Evolutionary conservation across 805 yeast species (phyloP).

Genomic region (Diddensiella transvaalensis): DNA sequence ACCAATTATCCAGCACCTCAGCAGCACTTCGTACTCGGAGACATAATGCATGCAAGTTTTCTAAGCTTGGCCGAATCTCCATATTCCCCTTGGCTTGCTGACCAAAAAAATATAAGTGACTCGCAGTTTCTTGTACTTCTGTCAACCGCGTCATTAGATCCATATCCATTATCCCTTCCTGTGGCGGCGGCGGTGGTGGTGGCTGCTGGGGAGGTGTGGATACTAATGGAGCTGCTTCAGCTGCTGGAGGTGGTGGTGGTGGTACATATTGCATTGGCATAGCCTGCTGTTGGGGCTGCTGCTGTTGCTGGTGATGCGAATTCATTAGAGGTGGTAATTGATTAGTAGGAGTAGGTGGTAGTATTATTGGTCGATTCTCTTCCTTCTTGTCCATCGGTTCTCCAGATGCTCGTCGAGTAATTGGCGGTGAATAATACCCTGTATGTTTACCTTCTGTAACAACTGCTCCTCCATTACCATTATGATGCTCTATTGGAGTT

Average conservation of each 20-base stretch:
- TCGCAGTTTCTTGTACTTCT: conserved; percentile 22
- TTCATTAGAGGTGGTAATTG: conserved; percentile 1
- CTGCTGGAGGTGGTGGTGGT: not conserved
- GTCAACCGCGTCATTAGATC: conserved; percentile 14
- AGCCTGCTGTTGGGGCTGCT: conserved; percentile 6
- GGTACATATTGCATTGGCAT: not conserved
- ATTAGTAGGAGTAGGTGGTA: conserved; percentile 7
- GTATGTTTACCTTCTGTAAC: not conserved
- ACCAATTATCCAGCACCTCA: conserved; percentile 23
- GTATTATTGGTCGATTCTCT: conserved; percentile 2
- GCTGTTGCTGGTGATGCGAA: conserved; percentile 13
- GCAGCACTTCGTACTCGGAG: conserved; percentile 17
- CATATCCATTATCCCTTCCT: not conserved
- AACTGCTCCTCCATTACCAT: not conserved
- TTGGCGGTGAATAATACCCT: conserved; percentile 16
- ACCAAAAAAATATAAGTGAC: conserved; percentile 19
- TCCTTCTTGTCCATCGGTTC: conserved; percentile 1
- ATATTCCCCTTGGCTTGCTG: conserved; percentile 7
- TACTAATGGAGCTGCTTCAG: not conserved
- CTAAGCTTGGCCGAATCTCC: conserved; percentile 18
- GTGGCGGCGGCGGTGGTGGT: not conserved
- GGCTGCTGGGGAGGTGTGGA: no score
- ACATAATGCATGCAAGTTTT: conserved; percentile 16
- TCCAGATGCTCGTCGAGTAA: conserved; percentile 15
- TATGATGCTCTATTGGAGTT: not conserved